Evolutionary conservation across 2,329 filamentous ascomycete species (phyloP), one percentile per base, ranked within the genome.

Genomic region (Bipolaris cookei): DNA sequence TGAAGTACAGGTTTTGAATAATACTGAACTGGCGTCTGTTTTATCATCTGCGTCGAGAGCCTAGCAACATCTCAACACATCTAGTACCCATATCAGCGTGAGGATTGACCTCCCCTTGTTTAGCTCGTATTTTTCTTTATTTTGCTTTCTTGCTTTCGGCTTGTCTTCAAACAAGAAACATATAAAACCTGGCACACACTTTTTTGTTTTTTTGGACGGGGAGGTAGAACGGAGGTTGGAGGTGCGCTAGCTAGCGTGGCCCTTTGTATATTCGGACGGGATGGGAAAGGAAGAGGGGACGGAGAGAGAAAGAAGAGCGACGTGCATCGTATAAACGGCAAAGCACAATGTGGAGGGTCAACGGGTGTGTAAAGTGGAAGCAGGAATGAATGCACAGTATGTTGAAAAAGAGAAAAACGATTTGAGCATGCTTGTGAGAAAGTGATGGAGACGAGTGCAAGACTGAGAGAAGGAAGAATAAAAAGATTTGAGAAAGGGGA

Each of bases 1-100:
- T 76, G 56, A 76, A 76, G 72, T 69, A 74, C 58, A 76, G 75
- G 72, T 69, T 73, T 60, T 46, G 44, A 52, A 43, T 63, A 60
- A 63, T 66, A 63, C 51, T 54, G 44, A 50, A 41, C 50, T 49
- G 56, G 51, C 55, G 56, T 61, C 56, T 49, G 25, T 56, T 25
- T 58, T 38, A 34, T 51, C 21, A 53, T 58, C 66, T 65, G 73
- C 72, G 73, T 76, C 64, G 73, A 76, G 73, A 75, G 72, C 66
- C 66, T 70, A 63, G 60, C 61, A 66, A 54, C 43, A 39, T 43
- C 21, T 43, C n/a, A 43, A 43, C 54, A 47, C 44, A 47, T 47
- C 44, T 44, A 52, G 45, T 56, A 46, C 38, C 43, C 30, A 25
- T 37, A 51, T 21, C 25, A 38, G 32, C 50, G 38, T 34, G 54